These are phyloP conservation scores for Gillenia trifoliata DNA, from an alignment of 306 rosid genomes.

Conservation along the genomic window DNA sequence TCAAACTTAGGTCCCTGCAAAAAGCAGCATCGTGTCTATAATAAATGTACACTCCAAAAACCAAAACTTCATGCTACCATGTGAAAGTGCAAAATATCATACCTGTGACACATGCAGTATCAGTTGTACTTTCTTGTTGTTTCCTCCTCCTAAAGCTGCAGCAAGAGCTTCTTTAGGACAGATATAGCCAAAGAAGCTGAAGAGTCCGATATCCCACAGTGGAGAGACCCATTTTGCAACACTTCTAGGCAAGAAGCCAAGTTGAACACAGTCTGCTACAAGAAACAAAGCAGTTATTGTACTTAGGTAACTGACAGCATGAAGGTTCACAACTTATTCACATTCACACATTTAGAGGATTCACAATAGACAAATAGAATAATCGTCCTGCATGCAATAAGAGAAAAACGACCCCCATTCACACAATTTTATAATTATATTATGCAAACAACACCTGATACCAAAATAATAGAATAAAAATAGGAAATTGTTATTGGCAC, in stretches of 20 bases:
- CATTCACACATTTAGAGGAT: neutral
- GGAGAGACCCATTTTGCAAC: constrained; percentile 82
- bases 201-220: constrained; percentile 74
- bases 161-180: constrained; percentile 67
- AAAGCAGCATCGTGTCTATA: constrained; percentile 18
- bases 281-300: constrained; percentile 11
- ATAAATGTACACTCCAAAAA: constrained; percentile 11
- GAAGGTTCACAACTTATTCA: neutral
- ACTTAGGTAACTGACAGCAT: constrained; percentile 16
- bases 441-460: neutral
- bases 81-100: constrained; percentile 11
- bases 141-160: constrained; percentile 67
- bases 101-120: constrained; percentile 55
- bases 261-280: constrained; percentile 51
- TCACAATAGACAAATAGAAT: neutral
- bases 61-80: neutral
- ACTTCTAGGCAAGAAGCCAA: constrained; percentile 71
- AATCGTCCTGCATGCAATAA: neutral
- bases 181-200: constrained; percentile 57
- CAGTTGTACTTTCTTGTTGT: constrained; percentile 41
- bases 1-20: constrained; percentile 58
- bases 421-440: neutral
- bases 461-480: neutral
- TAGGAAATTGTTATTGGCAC: too few species aligned
- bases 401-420: neutral